phyloP scores from a whole-genome alignment of 441 rosid species.

The Daphne laureola region DNA sequence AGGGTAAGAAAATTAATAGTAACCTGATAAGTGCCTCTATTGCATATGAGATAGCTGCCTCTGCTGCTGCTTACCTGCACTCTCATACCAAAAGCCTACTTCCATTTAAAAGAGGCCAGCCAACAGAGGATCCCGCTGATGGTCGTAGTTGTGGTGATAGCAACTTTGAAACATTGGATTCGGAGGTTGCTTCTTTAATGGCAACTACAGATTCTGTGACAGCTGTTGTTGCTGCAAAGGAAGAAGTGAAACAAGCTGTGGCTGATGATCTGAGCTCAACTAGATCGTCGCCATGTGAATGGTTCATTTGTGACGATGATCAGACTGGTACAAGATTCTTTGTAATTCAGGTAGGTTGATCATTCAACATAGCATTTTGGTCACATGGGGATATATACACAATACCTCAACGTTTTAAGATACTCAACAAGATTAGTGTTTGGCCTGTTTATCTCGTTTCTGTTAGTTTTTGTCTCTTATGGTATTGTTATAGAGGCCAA shows the following conservation, averaged over 20 bases:
- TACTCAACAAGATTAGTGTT: too few relatives aligned
- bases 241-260: constrained; percentile 95
- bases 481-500: too few relatives aligned
- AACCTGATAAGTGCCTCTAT: constrained; percentile 44
- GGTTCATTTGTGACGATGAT: constrained; percentile 92
- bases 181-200: constrained; percentile 58
- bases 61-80: constrained; percentile 85
- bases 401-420: background rate
- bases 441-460: too few relatives aligned
- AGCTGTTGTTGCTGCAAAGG: constrained; percentile 90
- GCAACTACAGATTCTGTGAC: constrained; percentile 94
- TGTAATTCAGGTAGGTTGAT: constrained; percentile 66
- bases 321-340: constrained; percentile 65
- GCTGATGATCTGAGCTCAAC: constrained; percentile 81
- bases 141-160: constrained; percentile 17
- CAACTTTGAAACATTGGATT: constrained; percentile 20
- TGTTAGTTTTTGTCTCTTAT: too few relatives aligned
- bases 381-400: too few relatives aligned
- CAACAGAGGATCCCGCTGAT: constrained; percentile 16
- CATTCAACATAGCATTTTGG: background rate
- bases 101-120: constrained; percentile 40
- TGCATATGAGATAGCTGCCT: constrained; percentile 78
- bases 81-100: constrained; percentile 62
- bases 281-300: constrained; percentile 72
- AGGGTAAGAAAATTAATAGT: constrained; percentile 35